Conservation (phyloP, 495 filamentous ascomycete genomes). For the Clavariopsis aquatica region DNA sequence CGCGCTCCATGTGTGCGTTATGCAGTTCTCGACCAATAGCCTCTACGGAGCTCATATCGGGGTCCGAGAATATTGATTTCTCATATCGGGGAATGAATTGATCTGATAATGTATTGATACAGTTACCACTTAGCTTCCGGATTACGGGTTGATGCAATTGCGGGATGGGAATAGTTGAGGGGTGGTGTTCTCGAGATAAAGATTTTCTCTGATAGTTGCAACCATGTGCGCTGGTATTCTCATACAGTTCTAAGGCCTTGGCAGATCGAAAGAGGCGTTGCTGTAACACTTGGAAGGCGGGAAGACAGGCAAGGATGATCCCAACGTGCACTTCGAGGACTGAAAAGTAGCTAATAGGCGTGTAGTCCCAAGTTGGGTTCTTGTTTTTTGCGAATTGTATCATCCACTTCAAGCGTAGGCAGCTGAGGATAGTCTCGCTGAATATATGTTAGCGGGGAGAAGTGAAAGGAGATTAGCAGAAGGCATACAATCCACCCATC, state of each 20-base stretch:
- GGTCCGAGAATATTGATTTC: too few relatives aligned
- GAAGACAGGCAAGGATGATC: constrained; percentile 46
- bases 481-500: constrained; percentile 55
- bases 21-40: too few relatives aligned
- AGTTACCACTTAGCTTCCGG: too few relatives aligned
- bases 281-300: constrained; percentile 32
- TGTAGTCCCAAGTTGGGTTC: constrained; percentile 40
- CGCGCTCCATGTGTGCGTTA: too few relatives aligned
- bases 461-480: constrained; percentile 6
- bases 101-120: too few relatives aligned
- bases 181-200: too few relatives aligned
- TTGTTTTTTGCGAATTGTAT: constrained; percentile 44
- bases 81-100: too few relatives aligned
- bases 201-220: too few relatives aligned
- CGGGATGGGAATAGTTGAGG: too few relatives aligned
- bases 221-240: too few relatives aligned
- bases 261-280: constrained; percentile 27
- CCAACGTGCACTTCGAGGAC: constrained; percentile 43
- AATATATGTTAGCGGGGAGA: background rate
- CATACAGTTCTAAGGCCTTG: background rate
- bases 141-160: too few relatives aligned
- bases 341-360: constrained; percentile 39
- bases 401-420: constrained; percentile 47
- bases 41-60: too few relatives aligned
- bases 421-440: constrained; percentile 48